Conservation (phyloP, 2,329 filamentous ascomycete genomes). For the Hysterium pulicare region DNA sequence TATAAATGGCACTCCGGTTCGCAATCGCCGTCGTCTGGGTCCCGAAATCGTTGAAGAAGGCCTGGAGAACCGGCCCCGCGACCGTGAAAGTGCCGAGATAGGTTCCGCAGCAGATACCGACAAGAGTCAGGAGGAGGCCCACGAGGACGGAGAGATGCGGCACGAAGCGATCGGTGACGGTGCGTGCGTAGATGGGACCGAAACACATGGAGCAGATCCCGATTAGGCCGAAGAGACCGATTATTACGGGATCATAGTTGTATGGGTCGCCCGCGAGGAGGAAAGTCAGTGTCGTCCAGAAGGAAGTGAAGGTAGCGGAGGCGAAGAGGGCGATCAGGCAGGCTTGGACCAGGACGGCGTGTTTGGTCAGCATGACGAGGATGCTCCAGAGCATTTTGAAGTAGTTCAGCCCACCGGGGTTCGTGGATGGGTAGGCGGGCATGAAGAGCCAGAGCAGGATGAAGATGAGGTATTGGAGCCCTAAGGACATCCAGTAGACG, state of each 20-base stretch:
- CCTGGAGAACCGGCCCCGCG: constrained; percentile 70
- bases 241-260: constrained; percentile 61
- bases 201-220: constrained; percentile 67
- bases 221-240: constrained; percentile 76
- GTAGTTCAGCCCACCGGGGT: constrained; percentile 63
- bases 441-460: constrained; percentile 66
- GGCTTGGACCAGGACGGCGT: constrained; percentile 68
- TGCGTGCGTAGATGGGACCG: constrained; percentile 66
- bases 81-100: constrained; percentile 64
- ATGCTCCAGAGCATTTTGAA: constrained; percentile 64
- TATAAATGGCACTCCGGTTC: constrained; percentile 68
- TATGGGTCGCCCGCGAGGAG: constrained; percentile 69
- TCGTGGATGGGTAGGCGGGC: constrained; percentile 77
- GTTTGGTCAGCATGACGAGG: constrained; percentile 57
- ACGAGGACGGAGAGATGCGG: constrained; percentile 66
- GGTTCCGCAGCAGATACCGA: constrained; percentile 65
- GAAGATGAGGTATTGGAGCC: constrained; percentile 66
- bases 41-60: constrained; percentile 67
- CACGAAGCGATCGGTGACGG: constrained; percentile 67
- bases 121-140: constrained; percentile 57
- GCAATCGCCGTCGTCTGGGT: constrained; percentile 71
- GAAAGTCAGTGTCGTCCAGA: constrained; percentile 78
- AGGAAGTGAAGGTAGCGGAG: constrained; percentile 60
- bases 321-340: constrained; percentile 64
- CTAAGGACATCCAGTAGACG: constrained; percentile 76